These are phyloP conservation scores for Didymella segeticola DNA, from an alignment of 2,329 filamentous ascomycete species.

Conservation along the genomic window DNA sequence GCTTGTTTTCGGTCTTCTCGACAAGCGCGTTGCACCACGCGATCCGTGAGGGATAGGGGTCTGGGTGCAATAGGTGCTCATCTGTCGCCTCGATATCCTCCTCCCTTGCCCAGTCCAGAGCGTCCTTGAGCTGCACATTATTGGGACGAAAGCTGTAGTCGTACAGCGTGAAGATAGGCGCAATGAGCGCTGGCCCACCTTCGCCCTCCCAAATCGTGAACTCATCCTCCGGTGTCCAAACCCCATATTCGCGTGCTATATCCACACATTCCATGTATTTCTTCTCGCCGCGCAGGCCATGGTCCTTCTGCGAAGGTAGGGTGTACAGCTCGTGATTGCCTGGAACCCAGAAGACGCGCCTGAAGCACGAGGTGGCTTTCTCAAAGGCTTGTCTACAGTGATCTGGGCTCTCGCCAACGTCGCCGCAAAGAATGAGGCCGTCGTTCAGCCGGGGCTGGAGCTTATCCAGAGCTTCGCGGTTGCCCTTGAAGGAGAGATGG, in stretches of 20 bases:
- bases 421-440: slow-evolving; percentile 55
- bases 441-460: slow-evolving; percentile 51
- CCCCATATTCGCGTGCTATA: slow-evolving; percentile 59
- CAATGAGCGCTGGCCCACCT: slow-evolving; percentile 58
- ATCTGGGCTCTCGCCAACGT: slow-evolving; percentile 47
- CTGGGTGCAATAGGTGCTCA: slow-evolving; percentile 54
- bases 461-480: slow-evolving; percentile 53
- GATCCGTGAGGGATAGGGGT: slow-evolving; percentile 53
- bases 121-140: slow-evolving; percentile 56
- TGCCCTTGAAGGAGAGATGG: slow-evolving; percentile 56
- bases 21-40: slow-evolving; percentile 55
- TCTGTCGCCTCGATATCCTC: slow-evolving; percentile 56
- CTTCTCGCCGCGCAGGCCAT: slow-evolving; percentile 54
- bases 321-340: slow-evolving; percentile 67
- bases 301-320: slow-evolving; percentile 49
- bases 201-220: slow-evolving; percentile 62
- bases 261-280: slow-evolving; percentile 64
- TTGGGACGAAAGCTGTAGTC: slow-evolving; percentile 65
- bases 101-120: slow-evolving; percentile 55
- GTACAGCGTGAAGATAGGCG: slow-evolving; percentile 65
- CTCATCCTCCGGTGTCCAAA: slow-evolving; percentile 64
- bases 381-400: slow-evolving; percentile 46
- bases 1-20: slow-evolving; percentile 49
- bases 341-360: slow-evolving; percentile 62
- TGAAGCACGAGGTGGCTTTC: slow-evolving; percentile 52